Evolutionary conservation across 495 filamentous ascomycete genomes (phyloP).

Genomic region (Penicillium longicatenatum): DNA sequence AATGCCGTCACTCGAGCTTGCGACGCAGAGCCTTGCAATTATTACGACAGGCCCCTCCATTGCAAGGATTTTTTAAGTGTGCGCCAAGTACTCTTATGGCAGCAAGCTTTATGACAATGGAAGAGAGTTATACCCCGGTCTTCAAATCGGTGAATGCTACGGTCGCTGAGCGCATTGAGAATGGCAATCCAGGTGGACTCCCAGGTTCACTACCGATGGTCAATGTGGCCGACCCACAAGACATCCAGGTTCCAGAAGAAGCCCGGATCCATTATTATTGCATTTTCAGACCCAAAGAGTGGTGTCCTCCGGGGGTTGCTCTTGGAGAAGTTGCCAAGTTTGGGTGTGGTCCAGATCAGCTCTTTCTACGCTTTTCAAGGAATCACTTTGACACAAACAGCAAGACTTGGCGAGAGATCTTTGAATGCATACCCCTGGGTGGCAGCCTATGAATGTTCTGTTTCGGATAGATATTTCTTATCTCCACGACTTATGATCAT

Average conservation of each 20-base stretch:
- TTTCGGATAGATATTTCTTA: no score
- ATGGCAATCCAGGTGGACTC: background rate
- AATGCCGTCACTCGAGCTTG: conserved; percentile 31
- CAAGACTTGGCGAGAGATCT: conserved; percentile 20
- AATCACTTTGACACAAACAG: conserved; percentile 19
- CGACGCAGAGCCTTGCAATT: conserved; percentile 30
- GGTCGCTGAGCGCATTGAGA: background rate
- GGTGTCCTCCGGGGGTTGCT: conserved; percentile 18
- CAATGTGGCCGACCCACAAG: background rate
- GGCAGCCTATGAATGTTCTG: background rate
- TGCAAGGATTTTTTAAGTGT: conserved; percentile 31
- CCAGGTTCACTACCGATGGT: background rate
- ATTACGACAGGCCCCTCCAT: conserved; percentile 21
- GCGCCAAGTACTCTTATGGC: conserved; percentile 14
- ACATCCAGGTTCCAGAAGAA: conserved; percentile 28
- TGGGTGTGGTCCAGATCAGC: conserved; percentile 19
- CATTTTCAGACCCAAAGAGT: conserved; percentile 27
- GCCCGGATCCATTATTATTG: conserved; percentile 29
- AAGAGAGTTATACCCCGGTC: conserved; percentile 20
- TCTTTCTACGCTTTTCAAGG: conserved; percentile 24
- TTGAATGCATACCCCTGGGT: conserved; percentile 23
- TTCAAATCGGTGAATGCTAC: background rate
- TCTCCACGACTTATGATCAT: no score
- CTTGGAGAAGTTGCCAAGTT: conserved; percentile 21
- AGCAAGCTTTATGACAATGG: conserved; percentile 23